phyloP scores from a whole-genome alignment of 208 protist genomes.

The Kentomonas sorsogonicus region DNA sequence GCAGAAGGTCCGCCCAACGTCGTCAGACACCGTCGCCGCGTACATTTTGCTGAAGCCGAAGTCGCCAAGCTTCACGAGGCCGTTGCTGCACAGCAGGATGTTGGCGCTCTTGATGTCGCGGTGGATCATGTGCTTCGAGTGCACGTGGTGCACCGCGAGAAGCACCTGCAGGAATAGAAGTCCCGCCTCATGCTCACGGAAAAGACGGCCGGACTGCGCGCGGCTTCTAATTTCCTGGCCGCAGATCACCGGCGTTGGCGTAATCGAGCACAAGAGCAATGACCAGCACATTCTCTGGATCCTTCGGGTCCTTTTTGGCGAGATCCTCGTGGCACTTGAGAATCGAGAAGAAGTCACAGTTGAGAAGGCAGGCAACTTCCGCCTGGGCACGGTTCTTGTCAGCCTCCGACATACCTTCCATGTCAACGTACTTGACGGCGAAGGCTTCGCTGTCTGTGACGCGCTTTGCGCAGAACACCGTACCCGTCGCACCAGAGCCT shows the following conservation, averaged over 20 bases:
- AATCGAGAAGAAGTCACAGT: conserved; percentile 79
- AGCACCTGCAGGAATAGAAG: conserved; percentile 73
- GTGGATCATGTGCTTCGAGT: conserved; percentile 62
- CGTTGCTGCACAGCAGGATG: conserved; percentile 49
- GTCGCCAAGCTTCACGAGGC: conserved; percentile 66
- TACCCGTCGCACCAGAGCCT: conserved; percentile 61
- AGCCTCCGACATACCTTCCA: conserved; percentile 68
- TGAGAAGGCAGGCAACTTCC: conserved; percentile 63
- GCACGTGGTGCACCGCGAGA: conserved; percentile 76
- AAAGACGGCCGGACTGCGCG: conserved; percentile 23
- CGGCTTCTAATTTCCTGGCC: conserved; percentile 66
- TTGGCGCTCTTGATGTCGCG: conserved; percentile 75
- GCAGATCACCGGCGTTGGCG: conserved; percentile 80
- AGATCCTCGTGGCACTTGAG: conserved; percentile 77
- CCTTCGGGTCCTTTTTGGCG: conserved; percentile 39
- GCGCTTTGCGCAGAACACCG: conserved; percentile 53
- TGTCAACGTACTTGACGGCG: conserved; percentile 65
- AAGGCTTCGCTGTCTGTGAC: conserved; percentile 47
- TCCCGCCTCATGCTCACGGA: conserved; percentile 64
- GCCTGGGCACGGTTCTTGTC: conserved; percentile 64
- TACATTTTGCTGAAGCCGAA: conserved; percentile 78
- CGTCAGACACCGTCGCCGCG: conserved; percentile 41
- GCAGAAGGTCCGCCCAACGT: conserved; percentile 36
- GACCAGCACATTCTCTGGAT: conserved; percentile 49
- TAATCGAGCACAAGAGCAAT: conserved; percentile 69